These are phyloP conservation scores for Limnanthes douglasii DNA, from an alignment of 345 rosid species.

Conservation along the genomic window DNA sequence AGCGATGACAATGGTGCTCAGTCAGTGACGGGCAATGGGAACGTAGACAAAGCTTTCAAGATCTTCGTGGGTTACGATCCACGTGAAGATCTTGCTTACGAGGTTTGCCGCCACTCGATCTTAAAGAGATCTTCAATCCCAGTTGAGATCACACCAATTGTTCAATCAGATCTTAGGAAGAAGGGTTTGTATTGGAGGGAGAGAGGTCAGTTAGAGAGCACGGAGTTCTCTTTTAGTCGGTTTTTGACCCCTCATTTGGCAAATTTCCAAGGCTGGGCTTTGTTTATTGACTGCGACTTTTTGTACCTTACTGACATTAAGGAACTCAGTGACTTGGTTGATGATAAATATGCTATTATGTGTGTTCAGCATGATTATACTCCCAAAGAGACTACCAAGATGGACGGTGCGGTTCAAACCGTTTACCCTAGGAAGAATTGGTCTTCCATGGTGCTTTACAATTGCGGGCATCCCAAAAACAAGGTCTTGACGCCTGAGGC, in stretches of 20 bases:
- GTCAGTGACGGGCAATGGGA: constrained; percentile 9
- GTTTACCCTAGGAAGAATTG: constrained; percentile 95
- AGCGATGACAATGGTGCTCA: constrained; percentile 15
- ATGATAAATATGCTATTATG: constrained; percentile 86
- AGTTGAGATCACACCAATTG: constrained; percentile 57
- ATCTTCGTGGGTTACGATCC: constrained; percentile 96
- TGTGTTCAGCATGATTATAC: constrained; percentile 92
- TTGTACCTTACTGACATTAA: constrained; percentile 79
- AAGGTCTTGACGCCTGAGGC: constrained; percentile 44
- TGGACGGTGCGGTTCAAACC: constrained; percentile 96
- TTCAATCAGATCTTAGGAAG: constrained; percentile 70
- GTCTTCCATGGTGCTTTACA: constrained; percentile 98
- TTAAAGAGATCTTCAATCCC: constrained; percentile 70
- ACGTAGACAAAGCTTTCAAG: constrained; percentile 24
- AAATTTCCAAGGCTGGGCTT: constrained; percentile 76
- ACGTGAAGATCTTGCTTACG: constrained; percentile 65
- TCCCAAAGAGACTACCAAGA: constrained; percentile 83
- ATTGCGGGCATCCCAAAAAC: constrained; percentile 89
- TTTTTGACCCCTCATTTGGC: constrained; percentile 86
- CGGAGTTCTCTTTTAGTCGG: constrained; percentile 87
- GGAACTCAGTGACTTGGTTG: constrained; percentile 52
- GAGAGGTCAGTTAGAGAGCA: constrained; percentile 75
- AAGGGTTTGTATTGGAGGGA: constrained; percentile 73
- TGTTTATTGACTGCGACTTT: constrained; percentile 96
- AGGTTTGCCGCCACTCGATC: constrained; percentile 73